phyloP scores from a whole-genome alignment of 768 basidiomycete species.

The Lactarius indigo region DNA sequence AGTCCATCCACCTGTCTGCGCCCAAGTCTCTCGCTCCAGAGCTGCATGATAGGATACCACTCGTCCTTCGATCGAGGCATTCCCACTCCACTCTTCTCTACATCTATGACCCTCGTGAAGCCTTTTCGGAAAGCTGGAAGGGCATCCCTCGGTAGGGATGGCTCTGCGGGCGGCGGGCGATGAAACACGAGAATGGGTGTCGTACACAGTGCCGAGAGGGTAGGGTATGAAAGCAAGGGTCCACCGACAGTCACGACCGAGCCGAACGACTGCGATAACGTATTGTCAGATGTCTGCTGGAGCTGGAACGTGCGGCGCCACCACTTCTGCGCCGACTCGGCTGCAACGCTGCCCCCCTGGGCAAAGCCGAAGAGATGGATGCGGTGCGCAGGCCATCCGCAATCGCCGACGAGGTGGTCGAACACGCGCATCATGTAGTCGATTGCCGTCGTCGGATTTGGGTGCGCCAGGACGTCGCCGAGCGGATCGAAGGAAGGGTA shows the following conservation, averaged over 20 bases:
- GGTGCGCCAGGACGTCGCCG: conserved; percentile 64
- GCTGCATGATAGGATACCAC: conserved; percentile 82
- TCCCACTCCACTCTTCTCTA: conserved; percentile 46
- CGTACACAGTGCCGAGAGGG: conserved; percentile 45
- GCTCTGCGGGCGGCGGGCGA: conserved; percentile 46
- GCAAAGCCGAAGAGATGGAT: conserved; percentile 88
- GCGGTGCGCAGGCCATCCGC: conserved; percentile 59
- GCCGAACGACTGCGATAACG: conserved; percentile 43
- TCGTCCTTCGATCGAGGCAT: conserved; percentile 78
- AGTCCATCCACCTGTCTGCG: conserved; percentile 55
- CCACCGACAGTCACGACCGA: conserved; percentile 70
- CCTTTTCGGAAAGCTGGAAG: conserved; percentile 58
- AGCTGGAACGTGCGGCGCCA: conserved; percentile 35
- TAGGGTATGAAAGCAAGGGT: conserved; percentile 76
- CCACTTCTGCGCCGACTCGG: conserved; percentile 58
- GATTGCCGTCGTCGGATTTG: conserved; percentile 71
- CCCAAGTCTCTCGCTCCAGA: conserved; percentile 72
- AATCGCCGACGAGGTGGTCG: conserved; percentile 53
- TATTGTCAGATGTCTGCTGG: conserved; percentile 16
- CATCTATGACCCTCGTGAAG: conserved; percentile 48
- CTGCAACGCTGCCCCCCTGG: conserved; percentile 79
- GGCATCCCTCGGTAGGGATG: conserved; percentile 42
- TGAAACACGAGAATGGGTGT: conserved; percentile 64
- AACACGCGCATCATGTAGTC: conserved; percentile 51
- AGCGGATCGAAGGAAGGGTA: conserved; percentile 77